These are phyloP conservation scores for Heritiera fomes DNA, from an alignment of 345 rosid species.

Conservation along the genomic window DNA sequence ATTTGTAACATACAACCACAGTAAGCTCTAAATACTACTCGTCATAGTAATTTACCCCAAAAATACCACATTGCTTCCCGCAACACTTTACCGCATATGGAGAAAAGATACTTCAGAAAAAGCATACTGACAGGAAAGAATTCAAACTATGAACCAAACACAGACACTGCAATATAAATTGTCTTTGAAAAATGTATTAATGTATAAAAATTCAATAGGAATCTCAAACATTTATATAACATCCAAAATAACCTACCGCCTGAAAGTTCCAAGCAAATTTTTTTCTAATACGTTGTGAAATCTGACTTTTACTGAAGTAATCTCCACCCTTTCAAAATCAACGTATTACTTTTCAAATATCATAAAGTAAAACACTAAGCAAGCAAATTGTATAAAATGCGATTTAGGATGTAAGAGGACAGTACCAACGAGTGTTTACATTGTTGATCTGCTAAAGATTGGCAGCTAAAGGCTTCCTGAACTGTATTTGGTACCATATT, in stretches of 20 bases:
- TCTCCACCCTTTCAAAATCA: constrained; percentile 2
- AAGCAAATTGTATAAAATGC: background rate
- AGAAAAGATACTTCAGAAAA: background rate
- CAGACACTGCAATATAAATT: background rate
- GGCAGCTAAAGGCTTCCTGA: constrained; percentile 48
- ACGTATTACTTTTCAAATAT: background rate
- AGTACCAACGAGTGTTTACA: constrained; percentile 11
- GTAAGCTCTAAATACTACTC: background rate
- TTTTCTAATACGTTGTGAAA: background rate
- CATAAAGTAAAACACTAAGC: background rate
- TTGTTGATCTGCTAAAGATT: constrained; percentile 36
- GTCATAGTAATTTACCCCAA: background rate
- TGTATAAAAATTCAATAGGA: background rate
- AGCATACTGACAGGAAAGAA: background rate
- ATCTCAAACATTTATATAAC: background rate
- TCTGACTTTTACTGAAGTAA: background rate
- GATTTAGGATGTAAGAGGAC: constrained; percentile 13
- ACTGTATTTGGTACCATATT: constrained; percentile 57
- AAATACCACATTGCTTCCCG: background rate
- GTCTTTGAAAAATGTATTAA: background rate
- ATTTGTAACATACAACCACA: background rate
- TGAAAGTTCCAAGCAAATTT: background rate
- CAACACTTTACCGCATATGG: background rate
- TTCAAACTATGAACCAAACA: background rate
- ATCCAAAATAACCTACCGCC: background rate